Percentiles rank a stretch among this genome's conserved stretches.
Conservation (phyloP, 169 alveolate species). For the Neospora caninum region DNA sequence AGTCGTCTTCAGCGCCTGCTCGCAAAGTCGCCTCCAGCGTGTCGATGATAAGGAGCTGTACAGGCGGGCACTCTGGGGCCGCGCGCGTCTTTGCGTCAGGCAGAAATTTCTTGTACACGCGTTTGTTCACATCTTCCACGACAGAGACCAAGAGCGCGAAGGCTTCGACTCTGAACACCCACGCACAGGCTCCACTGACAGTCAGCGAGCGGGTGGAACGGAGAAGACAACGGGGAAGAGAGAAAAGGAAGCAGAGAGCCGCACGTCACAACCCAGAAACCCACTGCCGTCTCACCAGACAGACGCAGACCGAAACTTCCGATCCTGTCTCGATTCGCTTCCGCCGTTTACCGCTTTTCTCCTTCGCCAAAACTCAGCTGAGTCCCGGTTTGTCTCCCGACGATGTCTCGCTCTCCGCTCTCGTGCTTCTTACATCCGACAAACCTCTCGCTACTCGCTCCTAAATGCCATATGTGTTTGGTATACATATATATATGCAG, state of each 20-base stretch:
- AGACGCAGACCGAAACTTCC: no score
- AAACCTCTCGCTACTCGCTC: no score
- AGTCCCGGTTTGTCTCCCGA: no score
- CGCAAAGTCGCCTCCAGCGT: conserved; percentile 41
- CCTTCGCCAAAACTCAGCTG: no score
- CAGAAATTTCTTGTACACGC: neutral
- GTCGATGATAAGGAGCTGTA: conserved; percentile 19
- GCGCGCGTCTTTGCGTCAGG: neutral
- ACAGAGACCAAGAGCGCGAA: conserved; percentile 38
- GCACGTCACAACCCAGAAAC: neutral
- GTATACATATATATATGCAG: no score
- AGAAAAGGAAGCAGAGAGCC: neutral
- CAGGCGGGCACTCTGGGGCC: conserved; percentile 12
- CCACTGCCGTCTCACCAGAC: no score
- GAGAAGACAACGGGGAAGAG: neutral
- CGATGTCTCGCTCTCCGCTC: no score
- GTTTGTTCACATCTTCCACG: conserved; percentile 30
- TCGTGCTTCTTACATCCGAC: no score
- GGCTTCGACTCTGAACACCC: neutral
- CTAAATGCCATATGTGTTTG: no score
- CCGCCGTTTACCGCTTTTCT: no score
- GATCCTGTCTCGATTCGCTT: no score
- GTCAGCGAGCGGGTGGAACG: neutral
- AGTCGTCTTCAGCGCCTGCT: conserved; percentile 35
- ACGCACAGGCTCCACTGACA: neutral